Base-by-base conservation (phyloP, 2,329 filamentous ascomycete genomes). In the Torrubiella hemipterigena region DNA sequence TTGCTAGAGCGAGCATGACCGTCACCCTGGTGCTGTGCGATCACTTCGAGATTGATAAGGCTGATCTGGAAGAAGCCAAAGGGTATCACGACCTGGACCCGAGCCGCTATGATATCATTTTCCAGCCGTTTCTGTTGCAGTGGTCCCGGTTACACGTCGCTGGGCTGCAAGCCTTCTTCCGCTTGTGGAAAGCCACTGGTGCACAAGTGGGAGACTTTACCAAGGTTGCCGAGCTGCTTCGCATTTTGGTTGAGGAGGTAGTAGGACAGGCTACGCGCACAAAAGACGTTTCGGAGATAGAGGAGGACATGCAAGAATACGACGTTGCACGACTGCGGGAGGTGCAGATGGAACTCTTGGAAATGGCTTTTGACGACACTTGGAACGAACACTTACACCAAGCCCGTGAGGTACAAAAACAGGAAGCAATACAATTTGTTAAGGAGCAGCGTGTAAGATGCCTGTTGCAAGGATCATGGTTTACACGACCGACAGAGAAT, bases 371-470 rank as follows among this genome's bases (percentile, higher is more conserved):
- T 49, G 89, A 96, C 52, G 84, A 93, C 50, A 82, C 82, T 29
- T 98, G 91, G 91, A 87, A 87, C 10, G 74, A 82, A 39, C 86
- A 96, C 55, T 66, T 98, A 17, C 73, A 73, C 40, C 84, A 91
- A 56, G 83, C 94, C n/a, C 80, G 86, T 20, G 85, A 95, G 33
- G 85, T 93, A 52, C 67, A 96, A 27, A 81, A 84, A 43, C 77
- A 89, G 46, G 91, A 98, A 55, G 86, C 89, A 9, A 61, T 95
- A 32, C 84, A 94, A 47, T 98, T 98, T 49, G 83, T 96, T 56
- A 95, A 94, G 56, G 91, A 98, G 58, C 91, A 98, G 55, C 77
- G 91, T 22, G 82, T 96, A 38, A 73, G 91, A 32, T 95, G 87
- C 50, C 63, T 98, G 23, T 69, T 96, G 4, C 72, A 84, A 42